Conservation (phyloP, 2,329 filamentous ascomycete species). For the Hypoxylon sp. region DNA sequence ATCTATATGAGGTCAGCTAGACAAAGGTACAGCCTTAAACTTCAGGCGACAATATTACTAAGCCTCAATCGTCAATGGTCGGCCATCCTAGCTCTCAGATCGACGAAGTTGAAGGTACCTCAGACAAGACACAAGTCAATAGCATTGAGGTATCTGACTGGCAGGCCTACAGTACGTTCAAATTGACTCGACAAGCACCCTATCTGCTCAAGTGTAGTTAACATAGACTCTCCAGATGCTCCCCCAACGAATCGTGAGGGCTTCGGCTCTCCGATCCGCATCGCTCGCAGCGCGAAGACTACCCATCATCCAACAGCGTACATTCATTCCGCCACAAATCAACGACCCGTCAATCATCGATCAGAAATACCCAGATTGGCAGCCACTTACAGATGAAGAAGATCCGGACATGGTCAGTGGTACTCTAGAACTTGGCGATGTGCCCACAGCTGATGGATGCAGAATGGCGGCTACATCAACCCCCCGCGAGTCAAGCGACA, state of each 20-base stretch:
- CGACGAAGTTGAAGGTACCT: constrained; percentile 28
- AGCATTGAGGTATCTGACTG: constrained; percentile 53
- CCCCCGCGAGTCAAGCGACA: constrained; percentile 85
- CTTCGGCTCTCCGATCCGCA: constrained; percentile 61
- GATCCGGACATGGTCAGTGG: constrained; percentile 75
- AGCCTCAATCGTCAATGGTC: constrained; percentile 46
- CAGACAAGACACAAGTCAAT: constrained; percentile 47
- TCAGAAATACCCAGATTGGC: constrained; percentile 65
- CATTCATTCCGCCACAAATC: constrained; percentile 66
- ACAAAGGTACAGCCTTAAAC: constrained; percentile 3
- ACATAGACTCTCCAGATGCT: constrained; percentile 65
- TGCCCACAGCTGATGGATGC: constrained; percentile 43
- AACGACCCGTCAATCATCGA: constrained; percentile 63
- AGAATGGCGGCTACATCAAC: constrained; percentile 90
- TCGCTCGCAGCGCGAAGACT: constrained; percentile 63
- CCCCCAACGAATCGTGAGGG: constrained; percentile 69
- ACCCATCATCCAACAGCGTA: constrained; percentile 68
- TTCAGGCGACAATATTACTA: constrained; percentile 32
- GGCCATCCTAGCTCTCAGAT: constrained; percentile 41
- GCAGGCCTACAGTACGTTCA: constrained; percentile 54
- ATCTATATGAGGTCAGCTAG: constrained; percentile 16
- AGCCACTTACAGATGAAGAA: constrained; percentile 67
- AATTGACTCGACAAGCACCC: constrained; percentile 30
- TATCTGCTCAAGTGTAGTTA: constrained; percentile 11
- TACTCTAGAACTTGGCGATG: not conserved